Conservation (phyloP, 441 rosid genomes). For the Flueggea neowawraea region DNA sequence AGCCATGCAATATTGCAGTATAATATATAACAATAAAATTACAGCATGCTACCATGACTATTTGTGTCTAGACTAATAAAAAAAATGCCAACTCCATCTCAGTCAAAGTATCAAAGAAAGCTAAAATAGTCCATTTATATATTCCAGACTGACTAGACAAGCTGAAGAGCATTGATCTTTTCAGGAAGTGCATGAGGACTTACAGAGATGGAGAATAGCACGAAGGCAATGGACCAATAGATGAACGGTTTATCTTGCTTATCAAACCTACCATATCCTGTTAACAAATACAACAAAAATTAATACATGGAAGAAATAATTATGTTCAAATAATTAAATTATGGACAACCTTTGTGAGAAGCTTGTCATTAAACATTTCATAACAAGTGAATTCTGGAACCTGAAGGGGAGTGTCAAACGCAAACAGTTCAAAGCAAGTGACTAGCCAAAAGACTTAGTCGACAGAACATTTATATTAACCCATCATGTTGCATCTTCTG, state of each 20-base stretch:
- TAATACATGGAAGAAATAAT: conserved; percentile 7
- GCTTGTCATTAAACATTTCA: too few relatives aligned
- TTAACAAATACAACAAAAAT: conserved; percentile 21
- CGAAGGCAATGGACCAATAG: conserved; percentile 87
- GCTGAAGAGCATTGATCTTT: conserved; percentile 6
- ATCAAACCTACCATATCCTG: conserved; percentile 99
- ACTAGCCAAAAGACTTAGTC: too few relatives aligned
- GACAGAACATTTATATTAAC: too few relatives aligned
- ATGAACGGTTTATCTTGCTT: conserved; percentile 96
- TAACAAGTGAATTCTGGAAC: too few relatives aligned
- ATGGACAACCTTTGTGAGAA: not conserved
- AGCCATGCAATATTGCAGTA: too few relatives aligned
- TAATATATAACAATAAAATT: too few relatives aligned
- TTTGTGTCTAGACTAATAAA: too few relatives aligned
- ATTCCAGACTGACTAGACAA: too few relatives aligned
- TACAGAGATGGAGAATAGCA: conserved; percentile 94
- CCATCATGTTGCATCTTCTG: too few relatives aligned
- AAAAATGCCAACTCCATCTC: not conserved
- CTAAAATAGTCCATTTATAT: not conserved
- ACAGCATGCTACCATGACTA: too few relatives aligned
- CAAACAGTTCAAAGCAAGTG: too few relatives aligned
- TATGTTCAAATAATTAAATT: not conserved
- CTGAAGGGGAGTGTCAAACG: too few relatives aligned
- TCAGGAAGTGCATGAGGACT: conserved; percentile 25
- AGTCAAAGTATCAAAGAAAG: conserved; percentile 2